Conservation (phyloP, 1,139 yeast species). For the Saccharomyces uvarum region DNA sequence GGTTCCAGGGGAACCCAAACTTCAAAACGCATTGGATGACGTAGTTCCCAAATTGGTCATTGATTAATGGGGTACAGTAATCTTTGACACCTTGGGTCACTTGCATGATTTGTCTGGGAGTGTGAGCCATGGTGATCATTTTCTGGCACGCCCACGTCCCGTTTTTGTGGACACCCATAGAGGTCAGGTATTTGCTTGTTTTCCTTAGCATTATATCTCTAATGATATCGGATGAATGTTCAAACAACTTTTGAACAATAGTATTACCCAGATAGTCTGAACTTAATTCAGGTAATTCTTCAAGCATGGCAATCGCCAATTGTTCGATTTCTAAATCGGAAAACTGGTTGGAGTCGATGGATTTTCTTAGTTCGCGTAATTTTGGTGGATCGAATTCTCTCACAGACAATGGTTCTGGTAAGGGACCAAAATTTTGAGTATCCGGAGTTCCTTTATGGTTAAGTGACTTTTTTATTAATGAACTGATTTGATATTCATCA, state of each 20-base stretch:
- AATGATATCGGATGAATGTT: conserved; percentile 59
- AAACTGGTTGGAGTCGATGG: conserved; percentile 39
- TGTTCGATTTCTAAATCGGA: conserved; percentile 62
- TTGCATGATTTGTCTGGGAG: conserved; percentile 60
- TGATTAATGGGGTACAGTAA: conserved; percentile 75
- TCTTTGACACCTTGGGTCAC: conserved; percentile 71
- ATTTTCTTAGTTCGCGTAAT: conserved; percentile 51
- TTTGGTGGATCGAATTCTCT: conserved; percentile 85
- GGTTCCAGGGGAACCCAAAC: conserved; percentile 82
- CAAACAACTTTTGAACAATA: conserved; percentile 84
- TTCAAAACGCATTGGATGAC: conserved; percentile 90
- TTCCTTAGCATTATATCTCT: conserved; percentile 76
- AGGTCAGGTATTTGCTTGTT: conserved; percentile 75
- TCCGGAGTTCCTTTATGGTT: conserved; percentile 33
- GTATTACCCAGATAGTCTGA: conserved; percentile 94
- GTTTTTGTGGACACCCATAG: conserved; percentile 90
- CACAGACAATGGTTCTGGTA: conserved; percentile 55
- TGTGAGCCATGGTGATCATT: conserved; percentile 67
- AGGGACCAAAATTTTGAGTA: conserved; percentile 53
- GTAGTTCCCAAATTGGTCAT: conserved; percentile 95
- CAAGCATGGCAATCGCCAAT: conserved; percentile 74
- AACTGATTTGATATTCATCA: conserved; percentile 24
- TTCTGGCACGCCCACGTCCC: conserved; percentile 99
- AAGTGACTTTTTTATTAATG: conserved; percentile 35
- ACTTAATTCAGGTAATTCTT: conserved; percentile 83